Conservation (phyloP, 768 basidiomycete genomes). For the Mycena vitilis region DNA sequence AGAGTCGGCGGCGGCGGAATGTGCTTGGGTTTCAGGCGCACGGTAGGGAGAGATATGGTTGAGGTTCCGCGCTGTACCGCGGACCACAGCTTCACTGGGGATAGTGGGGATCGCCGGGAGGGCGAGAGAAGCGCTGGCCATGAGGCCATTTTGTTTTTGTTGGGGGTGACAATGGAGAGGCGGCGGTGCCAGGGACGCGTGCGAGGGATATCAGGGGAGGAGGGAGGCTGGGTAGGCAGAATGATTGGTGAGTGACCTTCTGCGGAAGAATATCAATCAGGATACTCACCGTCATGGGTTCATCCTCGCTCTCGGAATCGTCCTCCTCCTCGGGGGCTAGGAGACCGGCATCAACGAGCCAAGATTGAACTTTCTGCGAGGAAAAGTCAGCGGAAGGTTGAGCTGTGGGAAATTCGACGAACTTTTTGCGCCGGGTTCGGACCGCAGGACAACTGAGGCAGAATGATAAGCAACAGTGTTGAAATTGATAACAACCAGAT, state of each 20-base stretch:
- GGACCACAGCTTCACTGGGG: constrained; percentile 22
- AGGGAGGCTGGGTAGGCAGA: not conserved
- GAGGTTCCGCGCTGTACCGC: constrained; percentile 15
- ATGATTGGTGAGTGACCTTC: too few species aligned
- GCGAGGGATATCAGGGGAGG: not conserved
- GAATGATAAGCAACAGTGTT: too few species aligned
- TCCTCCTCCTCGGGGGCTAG: constrained; percentile 17
- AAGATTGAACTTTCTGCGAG: constrained; percentile 20
- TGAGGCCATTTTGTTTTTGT: constrained; percentile 3
- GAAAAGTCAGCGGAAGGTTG: too few species aligned
- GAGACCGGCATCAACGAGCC: constrained; percentile 21
- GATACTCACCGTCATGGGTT: not conserved
- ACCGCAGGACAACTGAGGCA: constrained; percentile 15
- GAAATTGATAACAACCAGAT: not conserved
- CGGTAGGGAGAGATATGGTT: not conserved
- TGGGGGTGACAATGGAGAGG: constrained; percentile 18
- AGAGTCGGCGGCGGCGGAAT: too few species aligned
- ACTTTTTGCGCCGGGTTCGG: constrained; percentile 29
- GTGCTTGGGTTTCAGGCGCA: constrained; percentile 11
- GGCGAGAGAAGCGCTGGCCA: not conserved
- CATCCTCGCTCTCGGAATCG: not conserved
- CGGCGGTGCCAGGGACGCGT: constrained; percentile 26
- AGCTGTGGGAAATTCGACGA: too few species aligned
- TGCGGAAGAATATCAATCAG: not conserved
- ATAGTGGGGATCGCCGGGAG: constrained; percentile 15